These are phyloP conservation scores for Kluyveromyces lactis DNA, from an alignment of 805 yeast genomes.

Conservation along the genomic window DNA sequence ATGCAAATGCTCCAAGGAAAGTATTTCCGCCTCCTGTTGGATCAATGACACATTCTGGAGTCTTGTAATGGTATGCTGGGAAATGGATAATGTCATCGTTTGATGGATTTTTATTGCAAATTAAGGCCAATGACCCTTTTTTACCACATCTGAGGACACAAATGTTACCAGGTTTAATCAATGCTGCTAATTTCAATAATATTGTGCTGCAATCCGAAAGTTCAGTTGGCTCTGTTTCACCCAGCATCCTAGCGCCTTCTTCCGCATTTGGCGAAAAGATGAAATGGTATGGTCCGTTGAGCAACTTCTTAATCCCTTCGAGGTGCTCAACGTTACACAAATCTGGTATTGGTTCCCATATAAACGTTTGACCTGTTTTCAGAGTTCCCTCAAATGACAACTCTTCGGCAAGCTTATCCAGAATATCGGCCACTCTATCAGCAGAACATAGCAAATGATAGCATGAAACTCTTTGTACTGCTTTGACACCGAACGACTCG, in stretches of 20 bases:
- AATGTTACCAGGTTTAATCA: slow-evolving; percentile 30
- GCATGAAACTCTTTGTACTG: slow-evolving; percentile 31
- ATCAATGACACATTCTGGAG: slow-evolving; percentile 49
- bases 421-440: slow-evolving; percentile 43
- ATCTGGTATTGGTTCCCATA: slow-evolving; percentile 88
- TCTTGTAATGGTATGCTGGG: slow-evolving; percentile 64
- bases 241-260: slow-evolving; percentile 66
- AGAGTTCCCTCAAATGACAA: slow-evolving; percentile 8
- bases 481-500: slow-evolving; percentile 24
- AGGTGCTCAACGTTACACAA: slow-evolving; percentile 50
- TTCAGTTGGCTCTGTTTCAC: slow-evolving; percentile 36
- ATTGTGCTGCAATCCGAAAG: slow-evolving; percentile 35
- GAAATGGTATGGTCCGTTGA: slow-evolving; percentile 11
- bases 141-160: slow-evolving; percentile 68
- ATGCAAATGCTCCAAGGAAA: slow-evolving; percentile 71
- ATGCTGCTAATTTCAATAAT: slow-evolving; percentile 34
- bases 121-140: slow-evolving; percentile 51
- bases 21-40: slow-evolving; percentile 96
- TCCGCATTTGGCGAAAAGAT: slow-evolving; percentile 67
- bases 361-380: slow-evolving; percentile 26
- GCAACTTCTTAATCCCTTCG: slow-evolving; percentile 14
- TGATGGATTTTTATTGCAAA: slow-evolving; percentile 11
- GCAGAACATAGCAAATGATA: slow-evolving; percentile 75
- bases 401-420: slow-evolving; percentile 25
- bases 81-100: slow-evolving; percentile 33